phyloP scores from a whole-genome alignment of 2,329 filamentous ascomycete genomes.

The Chaetomiaceae sp. region DNA sequence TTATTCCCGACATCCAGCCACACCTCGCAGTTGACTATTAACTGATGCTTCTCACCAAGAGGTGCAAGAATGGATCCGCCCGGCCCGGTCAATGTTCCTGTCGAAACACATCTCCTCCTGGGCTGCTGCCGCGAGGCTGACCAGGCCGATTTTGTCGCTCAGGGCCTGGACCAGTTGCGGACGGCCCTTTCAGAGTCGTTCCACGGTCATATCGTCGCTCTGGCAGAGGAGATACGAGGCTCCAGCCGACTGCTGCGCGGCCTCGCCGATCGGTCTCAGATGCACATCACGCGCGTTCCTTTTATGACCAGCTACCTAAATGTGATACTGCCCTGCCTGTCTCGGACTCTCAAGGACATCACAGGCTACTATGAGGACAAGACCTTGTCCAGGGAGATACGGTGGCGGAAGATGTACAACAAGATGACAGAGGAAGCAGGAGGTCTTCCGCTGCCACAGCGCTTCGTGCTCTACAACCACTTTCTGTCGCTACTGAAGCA shows the following conservation, averaged over 20 bases:
- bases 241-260: slow-evolving; percentile 48
- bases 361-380: slow-evolving; percentile 48
- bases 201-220: slow-evolving; percentile 43
- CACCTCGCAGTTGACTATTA: slow-evolving; percentile 1
- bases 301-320: slow-evolving; percentile 53
- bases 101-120: slow-evolving; percentile 39
- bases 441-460: slow-evolving; percentile 46
- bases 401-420: slow-evolving; percentile 58
- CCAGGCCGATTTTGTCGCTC: slow-evolving; percentile 45
- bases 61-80: slow-evolving; percentile 18
- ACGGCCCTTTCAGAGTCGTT: slow-evolving; percentile 40
- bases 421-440: slow-evolving; percentile 49
- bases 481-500: slow-evolving; percentile 48
- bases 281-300: slow-evolving; percentile 47
- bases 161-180: slow-evolving; percentile 47
- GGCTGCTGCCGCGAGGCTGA: slow-evolving; percentile 54
- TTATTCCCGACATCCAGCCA: not conserved
- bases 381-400: slow-evolving; percentile 41
- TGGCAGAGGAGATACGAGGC: slow-evolving; percentile 45
- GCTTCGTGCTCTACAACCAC: slow-evolving; percentile 54
- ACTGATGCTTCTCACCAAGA: not conserved
- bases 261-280: slow-evolving; percentile 50
- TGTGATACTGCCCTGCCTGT: slow-evolving; percentile 53
- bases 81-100: slow-evolving; percentile 9
- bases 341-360: slow-evolving; percentile 51